Evolutionary conservation across 768 basidiomycete genomes (phyloP), one percentile per base, ranked within the genome.

Genomic region (Auriculariales sp.): DNA sequence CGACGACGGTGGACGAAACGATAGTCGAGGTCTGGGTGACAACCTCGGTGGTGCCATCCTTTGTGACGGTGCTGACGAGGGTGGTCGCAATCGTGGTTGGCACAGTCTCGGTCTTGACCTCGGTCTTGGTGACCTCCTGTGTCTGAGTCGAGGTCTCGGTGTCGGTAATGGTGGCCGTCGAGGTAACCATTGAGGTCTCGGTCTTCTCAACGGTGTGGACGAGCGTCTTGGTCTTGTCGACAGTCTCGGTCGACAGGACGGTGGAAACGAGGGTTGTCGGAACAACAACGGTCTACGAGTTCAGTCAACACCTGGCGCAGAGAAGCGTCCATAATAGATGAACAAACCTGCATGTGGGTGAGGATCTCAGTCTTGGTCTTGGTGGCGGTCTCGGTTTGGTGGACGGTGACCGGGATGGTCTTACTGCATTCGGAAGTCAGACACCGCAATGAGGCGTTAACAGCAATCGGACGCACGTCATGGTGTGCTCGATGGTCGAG

Each of bases 171-270:
- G 73, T 74, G 62, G 56, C 52, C 25, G 66, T 68, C 62, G 63
- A 58, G 31, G 44, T 32, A 15, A 51, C 28, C 29, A 52, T 34
- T 3, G 33, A 14, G 30, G 33, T 46, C 33, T 22, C 46, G 44
- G 19, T 22, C 12, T 29, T n/a, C 3, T 3, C 17, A 17, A 34
- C 17, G 7, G 50, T 61, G 56, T 74, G 72, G 56, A 72, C 67
- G 60, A 71, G 64, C 15, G 78, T 82, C 64, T 62, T 63, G 55
- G 76, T 78, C 49, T 67, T 65, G 68, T 81, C 77, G 55, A 77
- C 70, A 58, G 75, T 66, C 62, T 81, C 73, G 19, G 81, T 83
- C 14, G 79, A 81, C 32, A 79, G 71, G 72, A 73, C 83, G 45
- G 39, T 44, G 19, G 17, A 25, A 25, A 44, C 22, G 19, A 44